These are phyloP conservation scores for Cercospora sp. DNA, from an alignment of 2,329 filamentous ascomycete genomes.

Conservation along the genomic window DNA sequence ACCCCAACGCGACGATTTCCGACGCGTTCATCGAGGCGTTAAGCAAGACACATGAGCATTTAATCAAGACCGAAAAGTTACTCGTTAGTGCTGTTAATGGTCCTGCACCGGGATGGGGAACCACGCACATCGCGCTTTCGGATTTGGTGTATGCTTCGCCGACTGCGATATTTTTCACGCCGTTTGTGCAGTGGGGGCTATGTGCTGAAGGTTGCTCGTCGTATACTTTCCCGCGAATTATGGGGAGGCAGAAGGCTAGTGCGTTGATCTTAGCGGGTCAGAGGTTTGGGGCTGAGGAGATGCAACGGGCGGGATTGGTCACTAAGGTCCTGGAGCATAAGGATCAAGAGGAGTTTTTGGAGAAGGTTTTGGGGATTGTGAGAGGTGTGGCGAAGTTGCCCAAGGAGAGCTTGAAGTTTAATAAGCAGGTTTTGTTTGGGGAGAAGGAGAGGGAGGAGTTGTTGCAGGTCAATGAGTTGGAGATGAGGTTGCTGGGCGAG, in stretches of 20 bases:
- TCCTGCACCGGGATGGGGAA: conserved; percentile 25
- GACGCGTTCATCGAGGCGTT: conserved; percentile 23
- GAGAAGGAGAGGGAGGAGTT: conserved; percentile 26
- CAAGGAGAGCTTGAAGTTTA: conserved; percentile 21
- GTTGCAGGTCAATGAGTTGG: conserved; percentile 26
- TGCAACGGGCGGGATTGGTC: conserved; percentile 25
- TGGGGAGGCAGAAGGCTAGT: conserved; percentile 29
- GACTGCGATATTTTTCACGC: conserved; percentile 30
- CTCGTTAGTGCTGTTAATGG: conserved; percentile 29
- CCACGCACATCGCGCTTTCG: conserved; percentile 23
- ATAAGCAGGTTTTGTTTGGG: conserved; percentile 24
- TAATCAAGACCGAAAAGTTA: conserved; percentile 28
- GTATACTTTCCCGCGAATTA: conserved; percentile 23
- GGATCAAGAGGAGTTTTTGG: conserved; percentile 22
- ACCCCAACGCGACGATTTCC: conserved; percentile 23
- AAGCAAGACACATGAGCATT: conserved; percentile 21
- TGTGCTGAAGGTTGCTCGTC: conserved; percentile 30
- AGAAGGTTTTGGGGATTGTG: conserved; percentile 26
- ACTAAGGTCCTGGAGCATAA: conserved; percentile 25
- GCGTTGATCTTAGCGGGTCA: conserved; percentile 27
- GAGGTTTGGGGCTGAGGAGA: conserved; percentile 23
- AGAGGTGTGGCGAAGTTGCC: conserved; percentile 27
- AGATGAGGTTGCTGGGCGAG: conserved; percentile 24
- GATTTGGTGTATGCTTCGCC: conserved; percentile 30
- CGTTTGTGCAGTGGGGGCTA: conserved; percentile 31